A percentile compares a stretch with the other conserved stretches of the same genome.
phyloP scores from a whole-genome alignment of 1,284 basidiomycete species.

The Meripilus lineatus region DNA sequence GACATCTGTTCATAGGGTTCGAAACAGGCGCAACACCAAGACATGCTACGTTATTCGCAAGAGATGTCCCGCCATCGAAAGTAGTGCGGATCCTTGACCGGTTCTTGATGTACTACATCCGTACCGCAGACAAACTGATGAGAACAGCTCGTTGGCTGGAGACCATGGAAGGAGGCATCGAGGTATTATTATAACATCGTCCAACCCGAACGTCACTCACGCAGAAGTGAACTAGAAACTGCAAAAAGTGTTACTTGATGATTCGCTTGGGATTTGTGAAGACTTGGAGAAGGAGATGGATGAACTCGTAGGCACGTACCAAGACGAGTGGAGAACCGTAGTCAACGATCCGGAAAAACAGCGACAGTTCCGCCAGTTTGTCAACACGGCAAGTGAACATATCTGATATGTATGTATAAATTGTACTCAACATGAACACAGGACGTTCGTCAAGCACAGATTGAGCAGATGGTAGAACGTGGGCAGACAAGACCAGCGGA shows the following conservation, averaged over 20 bases:
- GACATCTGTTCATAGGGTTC: background rate
- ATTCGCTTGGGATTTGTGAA: slow-evolving; percentile 71
- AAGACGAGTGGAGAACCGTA: slow-evolving; percentile 70
- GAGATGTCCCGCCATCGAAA: slow-evolving; percentile 56
- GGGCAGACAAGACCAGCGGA: slow-evolving; percentile 65
- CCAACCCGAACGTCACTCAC: background rate
- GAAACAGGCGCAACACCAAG: slow-evolving; percentile 47
- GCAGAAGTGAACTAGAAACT: slow-evolving; percentile 38
- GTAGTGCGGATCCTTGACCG: slow-evolving; percentile 66
- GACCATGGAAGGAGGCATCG: slow-evolving; percentile 63
- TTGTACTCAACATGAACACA: too few relatives aligned
- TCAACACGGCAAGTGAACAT: slow-evolving; percentile 53
- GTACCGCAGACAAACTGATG: slow-evolving; percentile 63
- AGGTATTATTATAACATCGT: slow-evolving; percentile 31
- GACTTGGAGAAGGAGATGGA: slow-evolving; percentile 74
- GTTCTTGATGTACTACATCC: slow-evolving; percentile 71
- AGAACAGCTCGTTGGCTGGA: slow-evolving; percentile 80
- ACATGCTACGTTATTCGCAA: slow-evolving; percentile 48
- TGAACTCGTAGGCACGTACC: slow-evolving; percentile 59
- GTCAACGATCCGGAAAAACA: slow-evolving; percentile 51
- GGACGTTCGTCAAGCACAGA: slow-evolving; percentile 44
- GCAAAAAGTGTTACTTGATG: slow-evolving; percentile 64
- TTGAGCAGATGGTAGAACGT: slow-evolving; percentile 58
- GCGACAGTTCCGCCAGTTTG: slow-evolving; percentile 63
- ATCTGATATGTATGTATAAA: too few relatives aligned